Base-by-base conservation (phyloP, 2,329 filamentous ascomycete genomes). In the Penicillium psychrosexuale region DNA sequence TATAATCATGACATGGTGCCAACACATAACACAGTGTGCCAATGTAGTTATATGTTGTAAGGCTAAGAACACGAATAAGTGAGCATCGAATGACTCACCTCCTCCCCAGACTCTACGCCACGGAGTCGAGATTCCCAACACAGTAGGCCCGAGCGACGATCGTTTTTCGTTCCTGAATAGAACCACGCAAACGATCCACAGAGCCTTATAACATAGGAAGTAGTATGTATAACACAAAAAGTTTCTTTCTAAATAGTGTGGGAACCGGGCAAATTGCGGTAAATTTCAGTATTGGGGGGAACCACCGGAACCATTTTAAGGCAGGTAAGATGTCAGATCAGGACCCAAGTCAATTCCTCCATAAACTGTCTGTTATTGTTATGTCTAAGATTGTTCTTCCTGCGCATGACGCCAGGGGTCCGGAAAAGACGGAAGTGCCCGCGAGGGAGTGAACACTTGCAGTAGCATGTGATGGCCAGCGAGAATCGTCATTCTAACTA, bases 391-490 rank as follows among this genome's bases (percentile, higher is more conserved):
- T 44, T 13, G 27, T 19, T 24, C 42, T 63, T 56, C 61, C 60
- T 60, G 61, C 58, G 53, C 43, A 56, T 53, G 56, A 65, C 57
- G 63, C 61, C 54, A 65, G 62, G 63, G 59, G 61, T 42, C 47
- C 38, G 55, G 49, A 56, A 53, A 13, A 17, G 44, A 38, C 45
- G 39, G 43, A 43, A 36, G 24, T 43, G 31, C 17, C 51, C 22
- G 51, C 15, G 51, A 49, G 39, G 34, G 33, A 28, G 46, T 48
- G 39, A 54, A 28, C 45, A 47, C 50, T 17, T 47, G 28, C 47
- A 50, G 47, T 30, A 43, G 37, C 28, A 17, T 17, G 8, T 47
- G 43, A 60, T 59, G 48, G n/a, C n/a, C 33, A 22, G 44, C 28
- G 57, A 51, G 38, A 58, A 58, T 53, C 57, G 15, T 61, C 50